Evolutionary conservation across 345 rosid species (phyloP), one percentile per base, ranked within the genome.

Genomic region (Kandelia obovata): DNA sequence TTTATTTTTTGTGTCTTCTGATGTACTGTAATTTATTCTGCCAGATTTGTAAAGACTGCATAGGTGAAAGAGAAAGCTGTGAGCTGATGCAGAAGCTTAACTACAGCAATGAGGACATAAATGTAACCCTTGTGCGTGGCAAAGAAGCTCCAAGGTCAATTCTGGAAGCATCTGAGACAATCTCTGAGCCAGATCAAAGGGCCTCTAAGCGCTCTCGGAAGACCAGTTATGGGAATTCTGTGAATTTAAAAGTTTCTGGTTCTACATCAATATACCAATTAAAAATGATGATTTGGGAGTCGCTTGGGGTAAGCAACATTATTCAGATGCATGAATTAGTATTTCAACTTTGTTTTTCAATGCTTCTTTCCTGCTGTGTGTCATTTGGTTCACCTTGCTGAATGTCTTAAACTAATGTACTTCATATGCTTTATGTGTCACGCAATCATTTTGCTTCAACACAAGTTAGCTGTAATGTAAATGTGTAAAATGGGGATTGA

Each of bases 241-340:
- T 88, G 53, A 88, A 85, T 79, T 75, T 95, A 60, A 88, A 84
- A 79, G 99, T 95, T 69, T 95, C 99, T 64, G 96, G 96, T 7
- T 83, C 92, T 49, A 95, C 92, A 56, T 80, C 97, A 25, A 71
- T 95, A 64, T 95, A 95, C 83, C 97, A 90, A 68, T 79, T 95
- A 67, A 95, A 95, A 80, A 92, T 95, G 99, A 90, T 95, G 99
- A 95, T 92, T 77, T 92, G 99, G 96, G 97, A 92, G 79, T 86
- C 93, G 60, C 93, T 95, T 68, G 99, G 99, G 96, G 99, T 92
- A 90, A 66, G 90, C 73, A 68, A 51, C 34, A 7, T 17, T 21
- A 35, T 59, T 16, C 62, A 61, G 52, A 63, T 32, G 5, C 23
- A 17, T 10, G 20, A 27, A n/a, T 61, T 5, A 66, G 1, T 57